Evolutionary conservation across 2,329 filamentous ascomycete species (phyloP).

Genomic region (Coniella vitis): DNA sequence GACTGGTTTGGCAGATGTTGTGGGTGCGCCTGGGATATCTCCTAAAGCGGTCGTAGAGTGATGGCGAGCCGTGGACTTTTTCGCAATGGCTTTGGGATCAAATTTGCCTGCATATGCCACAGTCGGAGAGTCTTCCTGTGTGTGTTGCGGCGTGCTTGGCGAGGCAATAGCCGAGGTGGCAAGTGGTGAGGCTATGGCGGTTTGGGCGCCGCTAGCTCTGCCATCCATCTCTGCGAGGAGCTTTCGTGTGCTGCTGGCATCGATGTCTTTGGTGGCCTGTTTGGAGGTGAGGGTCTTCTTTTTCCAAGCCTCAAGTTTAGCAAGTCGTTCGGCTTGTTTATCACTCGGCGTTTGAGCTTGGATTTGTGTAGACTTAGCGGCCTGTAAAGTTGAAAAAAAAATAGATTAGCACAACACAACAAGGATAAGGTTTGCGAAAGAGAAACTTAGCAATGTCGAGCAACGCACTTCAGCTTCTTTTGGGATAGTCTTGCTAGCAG

Average conservation of each 20-base stretch:
- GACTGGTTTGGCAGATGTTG: constrained; percentile 19
- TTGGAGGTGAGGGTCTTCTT: constrained; percentile 65
- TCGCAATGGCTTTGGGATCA: constrained; percentile 78
- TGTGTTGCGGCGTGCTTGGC: constrained; percentile 44
- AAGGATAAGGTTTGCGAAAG: background rate
- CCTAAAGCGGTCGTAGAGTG: constrained; percentile 49
- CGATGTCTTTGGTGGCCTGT: constrained; percentile 64
- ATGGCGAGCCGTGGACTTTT: constrained; percentile 61
- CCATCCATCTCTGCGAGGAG: constrained; percentile 69
- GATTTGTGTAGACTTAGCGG: constrained; percentile 44
- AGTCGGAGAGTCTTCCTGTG: constrained; percentile 43
- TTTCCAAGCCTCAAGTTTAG: constrained; percentile 86
- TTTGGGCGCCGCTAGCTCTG: constrained; percentile 46
- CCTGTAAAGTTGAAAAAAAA: constrained; percentile 35
- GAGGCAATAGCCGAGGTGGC: constrained; percentile 43
- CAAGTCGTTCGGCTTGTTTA: constrained; percentile 72
- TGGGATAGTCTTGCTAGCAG: constrained; percentile 39
- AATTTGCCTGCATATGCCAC: constrained; percentile 70
- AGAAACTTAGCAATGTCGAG: too few species aligned
- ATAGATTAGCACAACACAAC: constrained; percentile 20
- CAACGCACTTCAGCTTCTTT: constrained; percentile 52
- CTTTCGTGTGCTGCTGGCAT: constrained; percentile 59
- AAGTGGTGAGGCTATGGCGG: constrained; percentile 26
- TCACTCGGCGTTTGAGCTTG: constrained; percentile 59
- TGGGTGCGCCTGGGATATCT: constrained; percentile 33